Conservation (phyloP, 768 basidiomycete genomes). For the Russula compacta region DNA sequence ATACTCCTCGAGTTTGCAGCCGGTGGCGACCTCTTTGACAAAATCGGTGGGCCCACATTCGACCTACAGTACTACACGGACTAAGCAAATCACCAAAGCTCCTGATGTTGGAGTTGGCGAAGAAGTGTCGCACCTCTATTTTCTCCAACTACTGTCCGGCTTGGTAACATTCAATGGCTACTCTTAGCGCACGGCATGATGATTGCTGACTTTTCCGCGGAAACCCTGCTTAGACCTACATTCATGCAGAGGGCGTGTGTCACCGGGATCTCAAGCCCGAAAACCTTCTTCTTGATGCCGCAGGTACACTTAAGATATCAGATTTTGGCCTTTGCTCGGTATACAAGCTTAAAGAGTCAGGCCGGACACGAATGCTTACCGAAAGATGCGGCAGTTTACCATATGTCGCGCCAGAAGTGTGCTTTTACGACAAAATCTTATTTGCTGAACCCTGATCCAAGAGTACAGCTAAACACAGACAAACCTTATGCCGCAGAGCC, state of each 20-base stretch:
- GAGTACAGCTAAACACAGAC: constrained; percentile 49
- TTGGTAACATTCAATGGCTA: constrained; percentile 43
- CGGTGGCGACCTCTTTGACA: constrained; percentile 96
- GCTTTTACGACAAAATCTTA: constrained; percentile 13
- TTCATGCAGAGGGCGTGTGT: constrained; percentile 84
- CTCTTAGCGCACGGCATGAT: neutral
- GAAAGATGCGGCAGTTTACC: constrained; percentile 90
- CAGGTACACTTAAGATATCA: constrained; percentile 83
- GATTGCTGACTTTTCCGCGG: neutral
- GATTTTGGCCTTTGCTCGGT: constrained; percentile 94
- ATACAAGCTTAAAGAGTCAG: constrained; percentile 73
- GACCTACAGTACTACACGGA: neutral
- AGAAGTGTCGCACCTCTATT: constrained; percentile 85
- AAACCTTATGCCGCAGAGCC: constrained; percentile 82
- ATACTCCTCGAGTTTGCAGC: constrained; percentile 89
- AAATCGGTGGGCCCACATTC: constrained; percentile 67
- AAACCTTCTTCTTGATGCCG: constrained; percentile 78
- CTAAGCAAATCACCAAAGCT: constrained; percentile 35
- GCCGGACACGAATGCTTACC: constrained; percentile 63
- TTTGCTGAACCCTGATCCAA: neutral
- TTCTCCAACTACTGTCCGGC: constrained; percentile 75
- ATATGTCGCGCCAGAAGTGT: constrained; percentile 90
- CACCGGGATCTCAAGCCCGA: constrained; percentile 98
- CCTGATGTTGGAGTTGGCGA: constrained; percentile 85
- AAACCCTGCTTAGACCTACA: constrained; percentile 48